Conservation (phyloP, 805 yeast genomes). For the Saturnispora zaruensis region DNA sequence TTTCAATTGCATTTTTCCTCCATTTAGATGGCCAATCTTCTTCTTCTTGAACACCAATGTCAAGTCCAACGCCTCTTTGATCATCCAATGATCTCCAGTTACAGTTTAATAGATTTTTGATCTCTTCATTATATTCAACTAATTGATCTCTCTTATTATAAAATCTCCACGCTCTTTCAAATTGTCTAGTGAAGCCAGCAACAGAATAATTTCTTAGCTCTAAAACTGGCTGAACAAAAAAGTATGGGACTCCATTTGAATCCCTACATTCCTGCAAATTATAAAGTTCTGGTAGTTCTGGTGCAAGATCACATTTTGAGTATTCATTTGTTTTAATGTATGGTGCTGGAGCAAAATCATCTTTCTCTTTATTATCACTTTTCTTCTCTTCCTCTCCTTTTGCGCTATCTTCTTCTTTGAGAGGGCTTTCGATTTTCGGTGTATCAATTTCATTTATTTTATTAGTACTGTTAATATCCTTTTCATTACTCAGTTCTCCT, state of each 20-base stretch:
- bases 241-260: conserved; percentile 40
- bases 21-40: conserved; percentile 80
- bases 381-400: conserved; percentile 21
- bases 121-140: conserved; percentile 23
- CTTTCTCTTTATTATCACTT: conserved; percentile 19
- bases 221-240: conserved; percentile 69
- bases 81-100: conserved; percentile 46
- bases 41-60: conserved; percentile 54
- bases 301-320: conserved; percentile 43
- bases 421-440: conserved; percentile 27
- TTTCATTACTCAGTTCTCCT: conserved; percentile 22
- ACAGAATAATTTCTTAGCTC: conserved; percentile 71
- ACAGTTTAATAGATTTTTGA: conserved; percentile 28
- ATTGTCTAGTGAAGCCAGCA: conserved; percentile 70
- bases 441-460: conserved; percentile 17
- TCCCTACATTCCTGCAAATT: conserved; percentile 25
- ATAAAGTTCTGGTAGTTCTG: conserved; percentile 35
- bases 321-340: conserved; percentile 58
- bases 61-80: conserved; percentile 23
- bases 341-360: conserved; percentile 36
- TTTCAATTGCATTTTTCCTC: conserved; percentile 68
- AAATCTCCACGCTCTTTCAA: conserved; percentile 67
- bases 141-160: conserved; percentile 59
- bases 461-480: conserved; percentile 26
- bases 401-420: conserved; percentile 17